Evolutionary conservation across 257 asterid genomes (phyloP), one percentile per base, ranked within the genome.

Genomic region (Salvia splendens): DNA sequence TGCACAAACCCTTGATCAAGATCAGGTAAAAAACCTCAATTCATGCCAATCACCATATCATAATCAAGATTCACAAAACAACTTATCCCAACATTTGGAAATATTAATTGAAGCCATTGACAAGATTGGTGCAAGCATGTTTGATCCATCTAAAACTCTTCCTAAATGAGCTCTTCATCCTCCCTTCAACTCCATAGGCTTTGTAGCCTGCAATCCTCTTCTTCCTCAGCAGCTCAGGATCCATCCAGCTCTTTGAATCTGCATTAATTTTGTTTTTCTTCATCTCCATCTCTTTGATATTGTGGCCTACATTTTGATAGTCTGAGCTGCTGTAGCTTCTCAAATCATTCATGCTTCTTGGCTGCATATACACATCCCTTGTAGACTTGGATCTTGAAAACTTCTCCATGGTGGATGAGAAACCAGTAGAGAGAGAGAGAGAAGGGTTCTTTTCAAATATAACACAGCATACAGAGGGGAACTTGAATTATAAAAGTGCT

Each of bases 91-190:
- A 48, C 28, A 48, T 15, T 49, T 49, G 24, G 24, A 20, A 20
- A 20, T 20, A 20, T 20, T 24, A 24, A 24, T 24, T 24, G 43
- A 83, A 61, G 46, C 94, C 98, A 82, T 86, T 78, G 15, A 86
- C 86, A 5, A 84, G 84, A 12, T 77, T 77, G 61, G 46, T 75
- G 72, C 85, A 83, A 33, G 84, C 70, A 24, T 85, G 80, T 50
- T 89, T 89, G 43, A 92, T 85, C 98, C 96, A 92, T 62, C 84
- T 84, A 43, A 89, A 83, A 58, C 98, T 92, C 81, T 84, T 92
- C 17, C 86, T 82, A 6, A 92, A 56, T 58, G 92, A 80, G 30
- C 71, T 87, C 75, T 92, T 92, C 89, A 92, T 78, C 66, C 85
- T 89, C 0, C 92, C 92, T 33, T 89, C 98, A 30, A 87, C 77